A percentile compares a stretch with the other conserved stretches of the same genome.
phyloP scores from a whole-genome alignment of 2,329 filamentous ascomycete species.

The Biscogniauxia sp. region DNA sequence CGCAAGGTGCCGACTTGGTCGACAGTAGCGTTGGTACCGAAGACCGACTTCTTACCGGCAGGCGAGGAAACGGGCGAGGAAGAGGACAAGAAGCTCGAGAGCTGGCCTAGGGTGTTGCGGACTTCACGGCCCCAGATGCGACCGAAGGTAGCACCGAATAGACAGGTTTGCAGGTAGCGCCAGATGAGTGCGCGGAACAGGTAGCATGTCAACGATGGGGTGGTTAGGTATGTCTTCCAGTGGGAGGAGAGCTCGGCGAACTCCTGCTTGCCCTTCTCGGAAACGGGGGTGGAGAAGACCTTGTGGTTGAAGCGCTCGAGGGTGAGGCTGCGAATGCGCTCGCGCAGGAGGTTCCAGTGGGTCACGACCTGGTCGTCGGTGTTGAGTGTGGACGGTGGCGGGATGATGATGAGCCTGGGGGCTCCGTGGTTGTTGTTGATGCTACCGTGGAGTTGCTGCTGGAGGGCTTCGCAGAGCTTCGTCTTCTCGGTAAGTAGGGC shows the following conservation, averaged over 20 bases:
- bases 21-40: neutral
- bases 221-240: constrained; percentile 28
- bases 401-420: neutral
- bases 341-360: constrained; percentile 24
- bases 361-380: constrained; percentile 18
- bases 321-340: constrained; percentile 20
- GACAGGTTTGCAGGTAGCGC: constrained; percentile 26
- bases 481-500: constrained; percentile 19
- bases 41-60: neutral
- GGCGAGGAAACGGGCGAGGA: constrained; percentile 3
- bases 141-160: constrained; percentile 20
- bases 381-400: neutral
- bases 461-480: constrained; percentile 16
- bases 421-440: neutral
- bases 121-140: constrained; percentile 25
- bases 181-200: constrained; percentile 31
- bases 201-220: constrained; percentile 19
- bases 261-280: constrained; percentile 17
- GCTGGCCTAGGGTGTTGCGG: constrained; percentile 13
- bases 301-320: constrained; percentile 21
- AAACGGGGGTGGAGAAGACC: constrained; percentile 10
- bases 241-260: constrained; percentile 25
- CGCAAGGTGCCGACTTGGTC: constrained; percentile 11
- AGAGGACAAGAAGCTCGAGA: constrained; percentile 11
- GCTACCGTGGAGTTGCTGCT: constrained; percentile 11